A percentile compares a stretch with the other conserved stretches of the same genome.
phyloP scores from a whole-genome alignment of 2,329 filamentous ascomycete species.

The Penicillium sp. region DNA sequence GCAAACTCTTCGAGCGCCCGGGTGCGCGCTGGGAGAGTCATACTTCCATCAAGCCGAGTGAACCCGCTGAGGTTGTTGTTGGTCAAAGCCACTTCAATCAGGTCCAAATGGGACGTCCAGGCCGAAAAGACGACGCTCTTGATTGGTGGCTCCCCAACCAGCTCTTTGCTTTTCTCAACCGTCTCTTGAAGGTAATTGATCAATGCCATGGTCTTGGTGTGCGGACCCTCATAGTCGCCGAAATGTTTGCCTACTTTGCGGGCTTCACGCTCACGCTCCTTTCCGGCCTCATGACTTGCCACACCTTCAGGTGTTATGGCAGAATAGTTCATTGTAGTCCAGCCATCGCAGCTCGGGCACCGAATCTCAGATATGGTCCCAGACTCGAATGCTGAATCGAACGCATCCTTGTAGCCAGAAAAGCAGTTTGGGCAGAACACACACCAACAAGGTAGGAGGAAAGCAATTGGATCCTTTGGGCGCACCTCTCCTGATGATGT shows the following conservation, averaged over 20 bases:
- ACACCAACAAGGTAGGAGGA: conserved; percentile 84
- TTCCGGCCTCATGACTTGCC: conserved; percentile 53
- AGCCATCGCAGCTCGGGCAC: conserved; percentile 70
- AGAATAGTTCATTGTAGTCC: conserved; percentile 66
- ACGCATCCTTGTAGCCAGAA: conserved; percentile 57
- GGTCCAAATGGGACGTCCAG: conserved; percentile 94
- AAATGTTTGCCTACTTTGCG: conserved; percentile 60
- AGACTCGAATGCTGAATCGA: conserved; percentile 50
- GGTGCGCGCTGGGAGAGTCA: conserved; percentile 73
- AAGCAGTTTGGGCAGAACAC: conserved; percentile 78
- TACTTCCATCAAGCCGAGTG: conserved; percentile 83
- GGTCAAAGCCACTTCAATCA: conserved; percentile 80
- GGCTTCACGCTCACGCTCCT: conserved; percentile 54
- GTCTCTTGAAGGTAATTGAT: conserved; percentile 71
- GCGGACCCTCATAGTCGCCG: conserved; percentile 76
- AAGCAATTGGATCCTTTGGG: conserved; percentile 60
- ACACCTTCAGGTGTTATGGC: conserved; percentile 64
- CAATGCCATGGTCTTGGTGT: conserved; percentile 86
- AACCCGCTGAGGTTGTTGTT: conserved; percentile 59
- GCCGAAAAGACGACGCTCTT: conserved; percentile 94
- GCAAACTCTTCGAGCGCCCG: conserved; percentile 77
- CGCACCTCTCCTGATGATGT: conserved; percentile 56
- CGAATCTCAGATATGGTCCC: conserved; percentile 49
- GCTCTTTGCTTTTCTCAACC: conserved; percentile 55
- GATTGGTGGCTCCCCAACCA: conserved; percentile 69